phyloP scores from a whole-genome alignment of 2,329 filamentous ascomycete species.

The Neurospora sp. region DNA sequence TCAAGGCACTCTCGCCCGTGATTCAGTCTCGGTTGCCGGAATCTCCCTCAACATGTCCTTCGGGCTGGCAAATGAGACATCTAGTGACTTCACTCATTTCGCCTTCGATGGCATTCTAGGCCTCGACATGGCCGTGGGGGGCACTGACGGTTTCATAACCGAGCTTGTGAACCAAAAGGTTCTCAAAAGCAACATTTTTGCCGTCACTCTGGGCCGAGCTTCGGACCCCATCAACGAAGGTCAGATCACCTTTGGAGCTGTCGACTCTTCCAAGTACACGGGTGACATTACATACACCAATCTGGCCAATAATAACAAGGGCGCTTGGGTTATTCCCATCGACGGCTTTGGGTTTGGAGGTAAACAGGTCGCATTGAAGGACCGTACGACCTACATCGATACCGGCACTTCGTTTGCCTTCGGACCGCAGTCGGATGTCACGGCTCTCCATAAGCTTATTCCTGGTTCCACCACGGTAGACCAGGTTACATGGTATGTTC shows the following conservation, averaged over 20 bases:
- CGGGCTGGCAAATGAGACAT: constrained; percentile 62
- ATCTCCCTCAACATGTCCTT: constrained; percentile 57
- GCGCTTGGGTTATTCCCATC: constrained; percentile 65
- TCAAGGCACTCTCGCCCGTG: constrained; percentile 53
- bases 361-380: constrained; percentile 44
- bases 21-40: constrained; percentile 57
- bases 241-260: constrained; percentile 65
- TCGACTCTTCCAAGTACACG: constrained; percentile 55
- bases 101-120: constrained; percentile 85
- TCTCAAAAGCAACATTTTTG: constrained; percentile 56
- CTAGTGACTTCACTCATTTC: constrained; percentile 64
- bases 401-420: constrained; percentile 76
- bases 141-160: constrained; percentile 57
- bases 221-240: constrained; percentile 59
- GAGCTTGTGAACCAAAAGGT: constrained; percentile 45
- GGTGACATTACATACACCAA: constrained; percentile 60
- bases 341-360: constrained; percentile 56
- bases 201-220: constrained; percentile 58
- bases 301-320: constrained; percentile 31
- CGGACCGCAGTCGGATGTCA: constrained; percentile 56
- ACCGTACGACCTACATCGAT: constrained; percentile 61
- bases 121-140: constrained; percentile 52
- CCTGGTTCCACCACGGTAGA: constrained; percentile 47
- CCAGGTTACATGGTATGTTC: constrained; percentile 57
- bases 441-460: constrained; percentile 56